Evolutionary conservation across 768 basidiomycete species (phyloP).

Genomic region (Podaxis rugospora): DNA sequence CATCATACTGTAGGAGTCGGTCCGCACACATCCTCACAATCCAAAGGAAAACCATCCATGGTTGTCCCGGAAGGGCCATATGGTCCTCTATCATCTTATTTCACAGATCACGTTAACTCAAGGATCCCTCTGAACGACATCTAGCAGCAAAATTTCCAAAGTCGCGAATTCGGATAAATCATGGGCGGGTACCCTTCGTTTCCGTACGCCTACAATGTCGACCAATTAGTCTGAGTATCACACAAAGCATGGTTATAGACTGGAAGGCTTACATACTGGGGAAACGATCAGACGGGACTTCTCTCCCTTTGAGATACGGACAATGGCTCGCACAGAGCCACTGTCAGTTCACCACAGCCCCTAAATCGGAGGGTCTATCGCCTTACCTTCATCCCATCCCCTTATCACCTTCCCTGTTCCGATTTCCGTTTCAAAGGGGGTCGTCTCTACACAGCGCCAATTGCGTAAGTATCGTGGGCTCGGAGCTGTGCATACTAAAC

Average conservation of each 20-base stretch:
- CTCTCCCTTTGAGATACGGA: conserved; percentile 68
- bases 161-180: conserved; percentile 72
- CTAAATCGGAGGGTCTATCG: background rate
- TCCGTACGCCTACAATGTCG: conserved; percentile 58
- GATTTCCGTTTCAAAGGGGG: conserved; percentile 70
- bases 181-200: conserved; percentile 72
- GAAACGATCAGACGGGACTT: conserved; percentile 64
- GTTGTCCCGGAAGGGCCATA: background rate
- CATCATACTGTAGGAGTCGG: no score
- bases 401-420: conserved; percentile 81
- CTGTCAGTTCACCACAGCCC: background rate
- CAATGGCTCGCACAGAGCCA: conserved; percentile 49
- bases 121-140: conserved; percentile 41
- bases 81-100: background rate
- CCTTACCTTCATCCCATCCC: conserved; percentile 86
- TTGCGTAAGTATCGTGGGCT: background rate
- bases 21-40: no score
- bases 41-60: no score
- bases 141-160: conserved; percentile 81
- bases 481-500: background rate
- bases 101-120: background rate
- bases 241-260: background rate
- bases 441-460: conserved; percentile 32
- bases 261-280: conserved; percentile 59
- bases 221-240: background rate